Percentiles rank a stretch among this genome's conserved stretches.
phyloP scores from a whole-genome alignment of 1,284 basidiomycete genomes.

The Mycosarcoma mackinlayi region DNA sequence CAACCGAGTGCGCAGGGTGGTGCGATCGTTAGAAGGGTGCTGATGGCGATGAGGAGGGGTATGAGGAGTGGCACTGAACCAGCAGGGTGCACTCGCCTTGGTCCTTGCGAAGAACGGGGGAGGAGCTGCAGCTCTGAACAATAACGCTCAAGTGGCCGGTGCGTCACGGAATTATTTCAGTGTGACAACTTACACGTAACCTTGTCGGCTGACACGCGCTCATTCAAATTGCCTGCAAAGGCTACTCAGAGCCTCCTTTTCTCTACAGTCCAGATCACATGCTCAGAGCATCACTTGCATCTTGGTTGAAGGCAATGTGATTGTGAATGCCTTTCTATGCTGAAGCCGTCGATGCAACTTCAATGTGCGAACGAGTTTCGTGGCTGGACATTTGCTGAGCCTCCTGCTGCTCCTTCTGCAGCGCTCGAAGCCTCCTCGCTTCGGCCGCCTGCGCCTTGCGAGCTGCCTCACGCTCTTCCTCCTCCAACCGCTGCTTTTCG shows the following conservation, averaged over 20 bases:
- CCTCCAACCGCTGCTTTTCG: constrained; percentile 29
- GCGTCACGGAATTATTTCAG: constrained; percentile 17
- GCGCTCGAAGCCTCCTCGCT: constrained; percentile 24
- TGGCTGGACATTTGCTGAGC: constrained; percentile 17
- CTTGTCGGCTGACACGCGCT: constrained; percentile 1
- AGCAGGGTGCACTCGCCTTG: no score
- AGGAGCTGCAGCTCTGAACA: neutral
- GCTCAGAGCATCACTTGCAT: neutral
- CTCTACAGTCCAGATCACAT: no score
- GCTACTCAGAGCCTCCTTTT: no score
- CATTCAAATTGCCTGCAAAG: no score
- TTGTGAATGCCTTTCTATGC: constrained; percentile 1
- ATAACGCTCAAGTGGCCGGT: constrained; percentile 23
- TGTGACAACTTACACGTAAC: constrained; percentile 30
- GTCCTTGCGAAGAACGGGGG: constrained; percentile 4
- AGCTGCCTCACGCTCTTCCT: constrained; percentile 24
- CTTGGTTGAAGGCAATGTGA: neutral
- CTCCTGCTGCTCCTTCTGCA: constrained; percentile 31
- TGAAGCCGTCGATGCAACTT: constrained; percentile 18
- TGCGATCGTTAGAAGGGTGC: no score
- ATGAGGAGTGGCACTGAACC: neutral
- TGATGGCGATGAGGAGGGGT: neutral
- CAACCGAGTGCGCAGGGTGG: no score
- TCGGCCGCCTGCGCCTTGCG: constrained; percentile 35
- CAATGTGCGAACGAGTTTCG: constrained; percentile 12